Evolutionary conservation across 371 early-diverging fungal species (phyloP).

Genomic region (Umbelopsis sp.): DNA sequence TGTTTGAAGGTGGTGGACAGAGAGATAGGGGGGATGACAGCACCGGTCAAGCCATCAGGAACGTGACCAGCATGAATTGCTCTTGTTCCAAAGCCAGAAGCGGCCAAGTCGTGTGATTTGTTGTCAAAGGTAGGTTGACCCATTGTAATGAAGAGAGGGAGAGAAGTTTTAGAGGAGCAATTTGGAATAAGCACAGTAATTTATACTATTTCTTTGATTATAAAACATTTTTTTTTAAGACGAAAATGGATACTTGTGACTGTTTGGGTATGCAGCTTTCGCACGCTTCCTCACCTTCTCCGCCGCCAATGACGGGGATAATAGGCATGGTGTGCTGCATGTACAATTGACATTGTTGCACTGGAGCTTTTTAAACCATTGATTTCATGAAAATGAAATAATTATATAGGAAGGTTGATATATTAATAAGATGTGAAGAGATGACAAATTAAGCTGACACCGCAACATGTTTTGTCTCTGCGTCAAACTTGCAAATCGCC

Average conservation of each 20-base stretch:
- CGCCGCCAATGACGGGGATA: background rate
- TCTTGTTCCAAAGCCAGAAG: conserved; percentile 80
- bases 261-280: conserved; percentile 7
- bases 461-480: background rate
- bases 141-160: conserved; percentile 20
- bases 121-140: conserved; percentile 21
- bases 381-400: no score
- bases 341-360: no score
- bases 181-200: background rate
- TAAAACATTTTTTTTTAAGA: background rate
- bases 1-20: conserved; percentile 97
- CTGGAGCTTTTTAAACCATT: no score
- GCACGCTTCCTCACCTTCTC: conserved; percentile 7
- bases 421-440: background rate
- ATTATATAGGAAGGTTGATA: no score
- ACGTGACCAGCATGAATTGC: conserved; percentile 93
- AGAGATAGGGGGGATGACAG: conserved; percentile 95
- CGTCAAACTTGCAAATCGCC: background rate
- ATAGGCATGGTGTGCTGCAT: background rate
- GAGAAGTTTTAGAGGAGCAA: conserved; percentile 10
- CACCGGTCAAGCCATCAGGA: conserved; percentile 85
- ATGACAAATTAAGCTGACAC: background rate
- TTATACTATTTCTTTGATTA: background rate
- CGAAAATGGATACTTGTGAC: conserved; percentile 3
- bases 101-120: background rate